Conservation (phyloP, 2,329 filamentous ascomycete species). For the Xylariaceae sp. region DNA sequence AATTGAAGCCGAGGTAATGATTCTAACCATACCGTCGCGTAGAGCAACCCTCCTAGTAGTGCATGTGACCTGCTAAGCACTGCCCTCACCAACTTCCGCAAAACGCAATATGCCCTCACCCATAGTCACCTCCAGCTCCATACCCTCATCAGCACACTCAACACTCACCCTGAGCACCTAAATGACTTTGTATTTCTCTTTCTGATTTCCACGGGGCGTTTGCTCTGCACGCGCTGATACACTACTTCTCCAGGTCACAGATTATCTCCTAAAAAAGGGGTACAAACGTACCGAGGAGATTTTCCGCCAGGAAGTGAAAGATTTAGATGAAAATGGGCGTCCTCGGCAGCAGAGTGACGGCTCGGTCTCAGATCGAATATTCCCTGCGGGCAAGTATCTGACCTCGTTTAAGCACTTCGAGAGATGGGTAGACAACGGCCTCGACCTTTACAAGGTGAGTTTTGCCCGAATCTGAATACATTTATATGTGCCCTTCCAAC, state of each 20-base stretch:
- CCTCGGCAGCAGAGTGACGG: constrained; percentile 65
- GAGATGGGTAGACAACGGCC: constrained; percentile 82
- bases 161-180: too few species aligned
- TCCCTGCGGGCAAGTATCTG: constrained; percentile 59
- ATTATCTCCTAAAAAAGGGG: constrained; percentile 92
- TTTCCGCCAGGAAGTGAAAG: constrained; percentile 82
- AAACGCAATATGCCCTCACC: neutral
- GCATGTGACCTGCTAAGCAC: neutral
- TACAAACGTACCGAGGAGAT: constrained; percentile 90
- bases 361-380: constrained; percentile 46
- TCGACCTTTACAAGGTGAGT: constrained; percentile 85
- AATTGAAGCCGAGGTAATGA: neutral
- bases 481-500: neutral
- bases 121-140: neutral
- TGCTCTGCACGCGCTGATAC: constrained; percentile 1
- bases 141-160: too few species aligned
- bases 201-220: too few species aligned
- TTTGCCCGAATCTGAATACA: neutral
- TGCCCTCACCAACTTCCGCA: neutral
- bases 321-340: constrained; percentile 73
- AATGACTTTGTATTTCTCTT: too few species aligned
- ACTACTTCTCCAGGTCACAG: constrained; percentile 61
- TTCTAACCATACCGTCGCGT: neutral
- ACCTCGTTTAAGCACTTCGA: constrained; percentile 68
- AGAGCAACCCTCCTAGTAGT: neutral